Evolutionary conservation across 257 asterid genomes (phyloP).

Genomic region (Penstemon davidsonii): DNA sequence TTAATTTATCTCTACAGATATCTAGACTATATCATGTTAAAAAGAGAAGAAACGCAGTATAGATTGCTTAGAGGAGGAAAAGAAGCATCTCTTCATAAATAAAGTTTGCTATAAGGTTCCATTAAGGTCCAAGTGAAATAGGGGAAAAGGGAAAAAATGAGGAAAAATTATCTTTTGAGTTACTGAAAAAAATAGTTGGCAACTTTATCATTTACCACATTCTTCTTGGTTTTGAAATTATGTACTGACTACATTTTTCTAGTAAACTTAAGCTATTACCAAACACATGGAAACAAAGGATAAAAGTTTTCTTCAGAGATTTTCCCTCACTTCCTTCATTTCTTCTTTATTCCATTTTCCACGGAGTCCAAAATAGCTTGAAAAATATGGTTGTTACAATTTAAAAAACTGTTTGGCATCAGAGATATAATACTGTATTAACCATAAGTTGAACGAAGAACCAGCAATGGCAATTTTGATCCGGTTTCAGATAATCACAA

Average conservation of each 20-base stretch:
- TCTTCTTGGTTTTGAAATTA: not conserved
- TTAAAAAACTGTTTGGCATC: conserved; percentile 6
- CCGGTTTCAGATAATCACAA: conserved; percentile 1
- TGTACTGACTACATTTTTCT: not conserved
- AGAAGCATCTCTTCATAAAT: no score
- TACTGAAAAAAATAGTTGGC: not conserved
- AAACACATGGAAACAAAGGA: not conserved
- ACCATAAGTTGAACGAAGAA: conserved; percentile 7
- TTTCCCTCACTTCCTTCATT: not conserved
- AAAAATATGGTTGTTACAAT: not conserved
- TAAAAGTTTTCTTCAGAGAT: no score
- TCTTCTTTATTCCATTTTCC: not conserved
- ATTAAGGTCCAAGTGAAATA: no score
- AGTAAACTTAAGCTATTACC: not conserved
- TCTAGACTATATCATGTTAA: not conserved
- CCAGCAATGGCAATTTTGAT: not conserved
- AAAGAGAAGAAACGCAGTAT: not conserved
- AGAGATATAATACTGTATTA: not conserved
- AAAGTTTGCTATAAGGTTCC: no score
- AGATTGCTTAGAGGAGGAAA: no score
- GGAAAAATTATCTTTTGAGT: no score
- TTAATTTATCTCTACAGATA: not conserved
- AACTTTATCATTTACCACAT: not conserved
- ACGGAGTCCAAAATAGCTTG: not conserved
- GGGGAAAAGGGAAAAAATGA: no score